These are phyloP conservation scores for Ogataea populi-albae DNA, from an alignment of 805 yeast genomes.

Conservation along the genomic window DNA sequence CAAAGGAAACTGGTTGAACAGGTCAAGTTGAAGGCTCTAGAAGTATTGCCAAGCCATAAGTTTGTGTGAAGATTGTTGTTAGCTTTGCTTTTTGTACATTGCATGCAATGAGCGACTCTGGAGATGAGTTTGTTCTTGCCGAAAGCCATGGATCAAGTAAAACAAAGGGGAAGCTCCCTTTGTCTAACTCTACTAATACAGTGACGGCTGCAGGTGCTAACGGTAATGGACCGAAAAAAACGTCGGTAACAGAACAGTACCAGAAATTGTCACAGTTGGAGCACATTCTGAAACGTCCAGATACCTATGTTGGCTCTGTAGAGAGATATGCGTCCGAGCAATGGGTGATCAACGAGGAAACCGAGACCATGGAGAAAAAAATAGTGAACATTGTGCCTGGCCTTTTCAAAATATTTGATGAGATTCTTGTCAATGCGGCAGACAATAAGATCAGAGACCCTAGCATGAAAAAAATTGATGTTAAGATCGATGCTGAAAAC, in stretches of 20 bases:
- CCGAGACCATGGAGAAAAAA: slow-evolving; percentile 55
- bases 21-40: too few relatives aligned
- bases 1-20: too few relatives aligned
- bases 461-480: slow-evolving; percentile 79
- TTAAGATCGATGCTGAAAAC: slow-evolving; percentile 71
- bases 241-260: slow-evolving; percentile 65
- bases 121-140: too few relatives aligned
- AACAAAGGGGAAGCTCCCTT: slow-evolving; percentile 40
- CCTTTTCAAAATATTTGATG: slow-evolving; percentile 92
- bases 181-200: slow-evolving; percentile 25
- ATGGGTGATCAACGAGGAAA: slow-evolving; percentile 80
- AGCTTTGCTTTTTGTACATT: too few relatives aligned
- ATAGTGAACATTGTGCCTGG: slow-evolving; percentile 89
- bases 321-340: slow-evolving; percentile 75
- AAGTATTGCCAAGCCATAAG: too few relatives aligned
- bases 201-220: slow-evolving; percentile 3
- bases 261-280: slow-evolving; percentile 94
- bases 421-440: slow-evolving; percentile 95
- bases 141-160: slow-evolving; percentile 1
- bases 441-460: slow-evolving; percentile 97
- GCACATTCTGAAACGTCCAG: slow-evolving; percentile 95
- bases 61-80: too few relatives aligned
- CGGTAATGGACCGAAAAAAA: slow-evolving; percentile 13
- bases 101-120: too few relatives aligned
- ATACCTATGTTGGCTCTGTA: slow-evolving; percentile 93